A percentile compares a stretch with the other conserved stretches of the same genome.
These are phyloP conservation scores for Cystobasidium ongulense DNA, from an alignment of 768 basidiomycete species.

Conservation along the genomic window DNA sequence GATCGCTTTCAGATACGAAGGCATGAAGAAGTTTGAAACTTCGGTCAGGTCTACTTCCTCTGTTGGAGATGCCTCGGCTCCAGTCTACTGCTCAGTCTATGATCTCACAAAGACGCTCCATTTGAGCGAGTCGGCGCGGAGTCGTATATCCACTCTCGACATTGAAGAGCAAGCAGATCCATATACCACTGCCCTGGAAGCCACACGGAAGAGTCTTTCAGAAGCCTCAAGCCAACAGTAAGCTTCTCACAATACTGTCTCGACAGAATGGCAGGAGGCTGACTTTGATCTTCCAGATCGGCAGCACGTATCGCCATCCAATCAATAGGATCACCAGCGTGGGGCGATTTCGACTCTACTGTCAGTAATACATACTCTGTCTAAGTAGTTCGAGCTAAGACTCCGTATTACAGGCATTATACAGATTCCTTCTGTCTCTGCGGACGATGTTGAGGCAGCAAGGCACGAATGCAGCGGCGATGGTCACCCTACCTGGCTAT, in stretches of 20 bases:
- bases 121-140: constrained; percentile 50
- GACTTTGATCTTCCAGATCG: no score
- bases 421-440: constrained; percentile 64
- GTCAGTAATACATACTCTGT: constrained; percentile 34
- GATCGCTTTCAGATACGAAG: constrained; percentile 96
- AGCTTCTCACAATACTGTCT: background rate
- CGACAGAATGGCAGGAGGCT: background rate
- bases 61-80: constrained; percentile 43
- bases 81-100: constrained; percentile 59
- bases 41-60: constrained; percentile 49
- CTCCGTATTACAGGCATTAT: constrained; percentile 47
- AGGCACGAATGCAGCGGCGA: background rate
- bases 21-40: constrained; percentile 85
- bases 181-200: background rate
- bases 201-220: background rate
- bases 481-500: constrained; percentile 36
- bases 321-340: constrained; percentile 44
- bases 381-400: background rate
- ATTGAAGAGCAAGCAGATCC: constrained; percentile 31
- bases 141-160: constrained; percentile 47
- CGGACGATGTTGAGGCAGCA: constrained; percentile 45
- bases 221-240: background rate
- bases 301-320: constrained; percentile 43
- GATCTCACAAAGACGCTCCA: constrained; percentile 65
- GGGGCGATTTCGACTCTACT: constrained; percentile 39